Evolutionary conservation across 305 asterid genomes (phyloP).

Genomic region (Solanum hybrid): DNA sequence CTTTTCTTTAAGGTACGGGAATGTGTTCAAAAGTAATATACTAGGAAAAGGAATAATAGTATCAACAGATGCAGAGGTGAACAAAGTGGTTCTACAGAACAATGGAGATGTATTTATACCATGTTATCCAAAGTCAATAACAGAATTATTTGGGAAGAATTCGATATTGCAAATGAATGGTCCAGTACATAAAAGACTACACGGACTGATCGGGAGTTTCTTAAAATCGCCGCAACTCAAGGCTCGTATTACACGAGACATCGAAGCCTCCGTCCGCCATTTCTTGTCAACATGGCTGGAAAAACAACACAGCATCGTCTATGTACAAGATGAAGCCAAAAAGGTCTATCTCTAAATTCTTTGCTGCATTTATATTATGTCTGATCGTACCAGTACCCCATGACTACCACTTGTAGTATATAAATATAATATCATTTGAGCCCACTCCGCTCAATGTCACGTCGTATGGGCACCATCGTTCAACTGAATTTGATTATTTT

Average conservation of each 20-base stretch:
- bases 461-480: neutral
- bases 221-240: conserved; percentile 63
- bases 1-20: conserved; percentile 59
- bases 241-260: conserved; percentile 51
- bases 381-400: conserved; percentile 1
- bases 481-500: neutral
- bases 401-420: neutral
- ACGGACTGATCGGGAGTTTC: conserved; percentile 60
- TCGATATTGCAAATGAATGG: conserved; percentile 78
- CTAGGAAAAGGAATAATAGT: conserved; percentile 77
- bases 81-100: conserved; percentile 56
- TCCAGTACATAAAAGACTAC: conserved; percentile 55
- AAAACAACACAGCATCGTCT: conserved; percentile 10
- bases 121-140: conserved; percentile 76
- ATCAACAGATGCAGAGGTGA: conserved; percentile 78
- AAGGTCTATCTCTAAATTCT: conserved; percentile 28
- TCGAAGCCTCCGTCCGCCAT: conserved; percentile 35
- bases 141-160: conserved; percentile 67
- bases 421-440: neutral
- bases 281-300: conserved; percentile 54
- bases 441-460: neutral
- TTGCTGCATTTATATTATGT: neutral
- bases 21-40: conserved; percentile 75
- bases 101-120: conserved; percentile 62
- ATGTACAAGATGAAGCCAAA: conserved; percentile 65